phyloP scores from a whole-genome alignment of 2,329 filamentous ascomycete species.

The Curvularia verruculosa region DNA sequence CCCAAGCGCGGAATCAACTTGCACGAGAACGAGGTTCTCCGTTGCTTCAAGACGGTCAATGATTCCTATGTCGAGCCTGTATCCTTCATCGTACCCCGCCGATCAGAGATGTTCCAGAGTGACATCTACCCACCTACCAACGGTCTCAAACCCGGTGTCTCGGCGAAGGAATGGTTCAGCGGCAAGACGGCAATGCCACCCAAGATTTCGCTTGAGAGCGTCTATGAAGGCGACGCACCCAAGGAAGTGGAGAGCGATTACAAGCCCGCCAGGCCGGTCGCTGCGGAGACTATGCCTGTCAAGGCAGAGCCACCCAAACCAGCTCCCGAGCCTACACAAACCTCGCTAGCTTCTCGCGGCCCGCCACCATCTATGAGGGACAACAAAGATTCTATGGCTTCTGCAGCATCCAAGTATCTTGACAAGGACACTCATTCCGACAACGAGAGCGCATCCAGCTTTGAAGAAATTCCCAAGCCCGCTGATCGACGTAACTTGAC shows the following conservation, averaged over 20 bases:
- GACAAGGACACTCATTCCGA: conserved; percentile 70
- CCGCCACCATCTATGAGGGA: conserved; percentile 76
- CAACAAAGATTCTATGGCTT: conserved; percentile 85
- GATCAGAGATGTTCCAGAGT: conserved; percentile 93
- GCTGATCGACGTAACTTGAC: conserved; percentile 62
- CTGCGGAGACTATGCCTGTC: conserved; percentile 49
- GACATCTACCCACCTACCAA: conserved; percentile 92
- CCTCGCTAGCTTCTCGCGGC: conserved; percentile 53
- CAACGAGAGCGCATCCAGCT: conserved; percentile 75
- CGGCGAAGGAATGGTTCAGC: conserved; percentile 79
- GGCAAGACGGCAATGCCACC: conserved; percentile 84
- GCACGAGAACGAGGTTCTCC: conserved; percentile 90
- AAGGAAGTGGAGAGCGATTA: conserved; percentile 76
- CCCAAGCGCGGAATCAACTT: conserved; percentile 94
- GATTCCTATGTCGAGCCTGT: conserved; percentile 94
- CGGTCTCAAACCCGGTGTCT: conserved; percentile 80
- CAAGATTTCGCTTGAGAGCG: conserved; percentile 90
- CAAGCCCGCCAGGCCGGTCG: conserved; percentile 59
- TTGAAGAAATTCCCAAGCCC: conserved; percentile 83
- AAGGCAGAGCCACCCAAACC: conserved; percentile 62
- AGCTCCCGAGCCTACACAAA: conserved; percentile 56
- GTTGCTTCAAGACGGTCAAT: conserved; percentile 96
- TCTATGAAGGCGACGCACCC: conserved; percentile 84
- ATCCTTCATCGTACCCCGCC: conserved; percentile 93
- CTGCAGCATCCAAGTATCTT: conserved; percentile 84